These are phyloP conservation scores for Heracleum sosnowskyi DNA, from an alignment of 129 eudicot genomes.

Conservation along the genomic window DNA sequence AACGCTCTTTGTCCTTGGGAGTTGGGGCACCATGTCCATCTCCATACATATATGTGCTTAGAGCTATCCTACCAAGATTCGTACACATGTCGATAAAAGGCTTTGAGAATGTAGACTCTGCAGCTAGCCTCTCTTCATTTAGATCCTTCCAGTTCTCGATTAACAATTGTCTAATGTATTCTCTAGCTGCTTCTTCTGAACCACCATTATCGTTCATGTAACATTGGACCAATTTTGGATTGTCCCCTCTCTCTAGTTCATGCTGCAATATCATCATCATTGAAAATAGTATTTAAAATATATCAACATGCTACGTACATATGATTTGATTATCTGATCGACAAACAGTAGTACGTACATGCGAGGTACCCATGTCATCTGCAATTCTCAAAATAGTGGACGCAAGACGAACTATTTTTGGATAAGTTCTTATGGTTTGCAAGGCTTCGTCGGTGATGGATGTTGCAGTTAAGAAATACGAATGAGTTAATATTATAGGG, in stretches of 20 bases:
- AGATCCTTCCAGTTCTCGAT: not conserved
- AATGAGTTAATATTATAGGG: conserved; percentile 31
- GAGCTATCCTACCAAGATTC: not conserved
- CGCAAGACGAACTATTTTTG: conserved; percentile 27
- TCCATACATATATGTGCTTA: not conserved
- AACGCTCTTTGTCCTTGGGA: not conserved
- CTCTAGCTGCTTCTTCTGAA: conserved; percentile 3
- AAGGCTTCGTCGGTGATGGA: conserved; percentile 18
- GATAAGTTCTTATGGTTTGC: conserved; percentile 18
- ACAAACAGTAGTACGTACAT: conserved; percentile 15
- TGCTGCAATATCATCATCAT: not conserved
- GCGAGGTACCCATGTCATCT: conserved; percentile 52
- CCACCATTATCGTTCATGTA: not conserved
- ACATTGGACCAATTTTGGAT: not conserved
- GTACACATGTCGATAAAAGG: not conserved
- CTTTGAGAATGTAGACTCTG: not conserved
- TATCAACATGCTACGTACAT: not conserved
- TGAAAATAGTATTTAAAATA: not conserved
- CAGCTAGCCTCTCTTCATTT: not conserved
- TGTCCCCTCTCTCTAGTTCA: not conserved
- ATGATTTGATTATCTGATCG: not conserved
- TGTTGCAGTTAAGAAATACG: conserved; percentile 26
- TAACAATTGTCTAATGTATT: not conserved
- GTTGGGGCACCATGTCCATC: conserved; percentile 4
- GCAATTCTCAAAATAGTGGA: conserved; percentile 38